Evolutionary conservation across 2,329 filamentous ascomycete genomes (phyloP).

Genomic region (Ceratocystis huliohia): DNA sequence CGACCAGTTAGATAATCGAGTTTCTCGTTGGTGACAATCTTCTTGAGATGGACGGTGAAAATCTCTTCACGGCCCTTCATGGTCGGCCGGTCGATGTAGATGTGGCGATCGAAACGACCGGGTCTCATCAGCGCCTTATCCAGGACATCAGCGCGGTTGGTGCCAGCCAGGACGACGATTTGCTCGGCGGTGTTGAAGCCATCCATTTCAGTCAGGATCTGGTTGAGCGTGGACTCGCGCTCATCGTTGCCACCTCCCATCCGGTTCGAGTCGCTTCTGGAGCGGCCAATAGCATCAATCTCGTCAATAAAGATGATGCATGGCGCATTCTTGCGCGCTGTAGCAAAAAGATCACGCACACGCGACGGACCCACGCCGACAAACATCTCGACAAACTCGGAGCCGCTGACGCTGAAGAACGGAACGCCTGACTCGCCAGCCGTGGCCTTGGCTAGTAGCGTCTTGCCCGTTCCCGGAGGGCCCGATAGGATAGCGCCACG

Average conservation of each 20-base stretch:
- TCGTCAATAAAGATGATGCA: constrained; percentile 99
- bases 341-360: constrained; percentile 88
- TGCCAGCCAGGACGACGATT: constrained; percentile 91
- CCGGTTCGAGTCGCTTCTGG: constrained; percentile 61
- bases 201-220: constrained; percentile 98
- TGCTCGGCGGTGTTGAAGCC: constrained; percentile 96
- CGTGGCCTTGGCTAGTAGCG: constrained; percentile 88
- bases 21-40: constrained; percentile 88
- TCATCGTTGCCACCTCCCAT: constrained; percentile 86
- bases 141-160: constrained; percentile 85
- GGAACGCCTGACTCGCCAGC: constrained; percentile 93
- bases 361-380: constrained; percentile 94
- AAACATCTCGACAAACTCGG: constrained; percentile 99
- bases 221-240: constrained; percentile 90
- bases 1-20: constrained; percentile 77
- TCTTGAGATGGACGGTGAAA: constrained; percentile 84
- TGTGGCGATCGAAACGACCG: constrained; percentile 93
- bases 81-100: constrained; percentile 84
- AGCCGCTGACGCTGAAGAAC: constrained; percentile 97
- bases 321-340: constrained; percentile 86
- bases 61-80: constrained; percentile 96
- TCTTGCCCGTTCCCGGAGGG: constrained; percentile 98
- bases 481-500: constrained; percentile 92
- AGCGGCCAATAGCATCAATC: constrained; percentile 93
- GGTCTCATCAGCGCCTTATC: constrained; percentile 95